phyloP scores from a whole-genome alignment of 345 rosid genomes.

The Odontarrhena argentea region DNA sequence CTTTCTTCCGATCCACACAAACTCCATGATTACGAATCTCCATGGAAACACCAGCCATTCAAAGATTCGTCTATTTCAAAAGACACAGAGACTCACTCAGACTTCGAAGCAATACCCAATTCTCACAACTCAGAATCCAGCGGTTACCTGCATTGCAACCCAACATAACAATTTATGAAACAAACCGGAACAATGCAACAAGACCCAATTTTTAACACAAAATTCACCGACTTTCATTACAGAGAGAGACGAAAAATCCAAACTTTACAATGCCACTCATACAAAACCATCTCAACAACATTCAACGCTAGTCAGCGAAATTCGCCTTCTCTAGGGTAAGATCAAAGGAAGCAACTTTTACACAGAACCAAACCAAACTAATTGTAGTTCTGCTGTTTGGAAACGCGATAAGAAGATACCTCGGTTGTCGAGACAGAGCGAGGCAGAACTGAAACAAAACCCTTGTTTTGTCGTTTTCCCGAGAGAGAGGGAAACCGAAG shows the following conservation, averaged over 20 bases:
- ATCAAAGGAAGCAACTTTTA: slow-evolving; percentile 12
- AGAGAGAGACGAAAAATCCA: neutral
- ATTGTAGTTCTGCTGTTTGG: neutral
- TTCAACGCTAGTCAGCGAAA: neutral
- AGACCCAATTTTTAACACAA: neutral
- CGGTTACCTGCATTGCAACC: neutral
- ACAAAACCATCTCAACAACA: neutral
- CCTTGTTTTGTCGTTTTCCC: neutral
- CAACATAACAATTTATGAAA: too few species aligned
- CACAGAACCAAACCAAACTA: slow-evolving; percentile 1
- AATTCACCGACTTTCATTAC: neutral
- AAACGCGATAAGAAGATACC: too few species aligned
- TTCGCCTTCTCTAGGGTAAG: neutral
- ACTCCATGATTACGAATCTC: slow-evolving; percentile 45
- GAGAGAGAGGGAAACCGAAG: neutral
- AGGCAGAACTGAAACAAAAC: neutral
- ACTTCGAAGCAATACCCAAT: neutral
- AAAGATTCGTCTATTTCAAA: neutral
- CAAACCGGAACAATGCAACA: neutral
- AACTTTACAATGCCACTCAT: neutral
- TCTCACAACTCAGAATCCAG: neutral
- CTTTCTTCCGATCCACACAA: slow-evolving; percentile 27
- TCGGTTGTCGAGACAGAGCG: neutral
- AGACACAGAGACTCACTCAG: neutral
- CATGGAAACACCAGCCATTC: slow-evolving; percentile 25